Evolutionary conservation across 192 early-diverging fungal species (phyloP).

Genomic region (Obelidium mucronatum): DNA sequence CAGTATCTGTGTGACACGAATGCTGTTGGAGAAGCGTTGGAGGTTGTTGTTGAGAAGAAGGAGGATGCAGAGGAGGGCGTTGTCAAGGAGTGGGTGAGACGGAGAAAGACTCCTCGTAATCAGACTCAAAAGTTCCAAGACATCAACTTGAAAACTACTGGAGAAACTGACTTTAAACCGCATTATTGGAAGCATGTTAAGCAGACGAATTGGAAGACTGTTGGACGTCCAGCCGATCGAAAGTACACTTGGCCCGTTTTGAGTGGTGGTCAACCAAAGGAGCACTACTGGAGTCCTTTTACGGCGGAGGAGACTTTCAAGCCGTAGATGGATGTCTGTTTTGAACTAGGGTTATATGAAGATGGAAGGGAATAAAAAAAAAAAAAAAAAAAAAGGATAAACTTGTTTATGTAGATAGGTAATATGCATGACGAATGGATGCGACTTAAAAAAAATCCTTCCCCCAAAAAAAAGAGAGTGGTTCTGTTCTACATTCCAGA

Average conservation of each 20-base stretch:
- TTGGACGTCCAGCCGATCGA: conserved; percentile 33
- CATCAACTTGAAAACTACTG: conserved; percentile 34
- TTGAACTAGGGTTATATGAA: neutral
- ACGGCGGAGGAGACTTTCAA: conserved; percentile 44
- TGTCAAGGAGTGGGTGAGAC: conserved; percentile 8
- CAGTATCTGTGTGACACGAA: conserved; percentile 44
- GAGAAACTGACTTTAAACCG: conserved; percentile 7
- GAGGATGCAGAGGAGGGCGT: conserved; percentile 25
- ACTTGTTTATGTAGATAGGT: too few relatives aligned
- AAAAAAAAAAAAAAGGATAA: neutral
- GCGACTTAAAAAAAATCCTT: too few relatives aligned
- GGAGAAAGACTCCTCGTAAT: conserved; percentile 18
- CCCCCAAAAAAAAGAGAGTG: too few relatives aligned
- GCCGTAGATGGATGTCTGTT: conserved; percentile 29
- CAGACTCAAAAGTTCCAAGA: conserved; percentile 1
- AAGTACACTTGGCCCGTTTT: conserved; percentile 33
- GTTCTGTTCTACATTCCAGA: neutral
- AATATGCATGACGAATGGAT: conserved; percentile 13
- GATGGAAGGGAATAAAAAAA: neutral
- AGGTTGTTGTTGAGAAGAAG: conserved; percentile 25
- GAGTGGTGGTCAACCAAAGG: neutral
- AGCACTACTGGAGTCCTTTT: conserved; percentile 46
- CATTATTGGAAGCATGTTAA: conserved; percentile 28
- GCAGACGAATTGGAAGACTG: conserved; percentile 34
- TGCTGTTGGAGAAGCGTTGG: neutral